phyloP scores from a whole-genome alignment of 441 rosid genomes.

The Syzygium malaccense region DNA sequence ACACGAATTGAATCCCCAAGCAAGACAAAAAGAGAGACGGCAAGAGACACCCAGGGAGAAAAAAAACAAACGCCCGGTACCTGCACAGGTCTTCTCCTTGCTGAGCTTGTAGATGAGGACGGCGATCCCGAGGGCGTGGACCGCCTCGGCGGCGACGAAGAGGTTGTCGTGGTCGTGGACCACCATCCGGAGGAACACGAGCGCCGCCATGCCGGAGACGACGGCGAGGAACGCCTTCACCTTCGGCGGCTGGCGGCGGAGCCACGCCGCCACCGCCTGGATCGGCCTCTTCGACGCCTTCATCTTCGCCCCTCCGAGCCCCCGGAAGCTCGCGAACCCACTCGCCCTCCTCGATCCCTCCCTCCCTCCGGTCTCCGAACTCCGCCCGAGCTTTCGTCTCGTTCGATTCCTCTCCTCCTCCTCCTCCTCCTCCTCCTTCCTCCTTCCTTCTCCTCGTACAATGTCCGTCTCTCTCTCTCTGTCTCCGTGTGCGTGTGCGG shows the following conservation, averaged over 20 bases:
- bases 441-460: neutral
- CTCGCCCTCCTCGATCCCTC: neutral
- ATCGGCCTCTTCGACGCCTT: constrained; percentile 40
- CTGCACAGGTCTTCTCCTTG: constrained; percentile 59
- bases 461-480: neutral
- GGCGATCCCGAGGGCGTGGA: constrained; percentile 51
- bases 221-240: constrained; percentile 39
- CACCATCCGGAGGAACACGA: constrained; percentile 42
- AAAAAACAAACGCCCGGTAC: constrained; percentile 5
- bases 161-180: constrained; percentile 61
- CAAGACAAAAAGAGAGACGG: neutral
- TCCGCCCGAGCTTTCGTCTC: neutral
- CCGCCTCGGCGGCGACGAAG: constrained; percentile 53
- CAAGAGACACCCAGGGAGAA: neutral
- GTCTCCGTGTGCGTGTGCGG: neutral
- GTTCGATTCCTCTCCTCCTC: neutral
- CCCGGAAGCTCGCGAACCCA: neutral
- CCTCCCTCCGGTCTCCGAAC: neutral
- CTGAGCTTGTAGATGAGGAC: constrained; percentile 59
- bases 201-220: constrained; percentile 31
- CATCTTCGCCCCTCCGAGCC: constrained; percentile 10
- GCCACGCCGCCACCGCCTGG: constrained; percentile 49
- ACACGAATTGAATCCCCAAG: neutral
- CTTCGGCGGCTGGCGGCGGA: constrained; percentile 57
- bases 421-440: neutral